Evolutionary conservation across 2,329 filamentous ascomycete species (phyloP).

Genomic region (Chaetomium sp.): DNA sequence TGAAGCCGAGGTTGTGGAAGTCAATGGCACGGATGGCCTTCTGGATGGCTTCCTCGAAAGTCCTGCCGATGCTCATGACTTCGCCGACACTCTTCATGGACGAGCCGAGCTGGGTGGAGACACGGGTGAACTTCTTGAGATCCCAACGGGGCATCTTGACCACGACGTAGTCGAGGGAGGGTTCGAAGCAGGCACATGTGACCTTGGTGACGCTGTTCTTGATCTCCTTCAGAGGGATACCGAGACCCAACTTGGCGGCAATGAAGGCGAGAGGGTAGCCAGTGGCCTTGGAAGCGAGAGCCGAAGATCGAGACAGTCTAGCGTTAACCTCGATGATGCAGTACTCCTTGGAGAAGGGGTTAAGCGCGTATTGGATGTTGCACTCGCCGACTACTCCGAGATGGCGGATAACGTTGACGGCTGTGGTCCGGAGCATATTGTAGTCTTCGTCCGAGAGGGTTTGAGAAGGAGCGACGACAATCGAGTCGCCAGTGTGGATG

Average conservation of each 20-base stretch:
- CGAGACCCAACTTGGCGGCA: constrained; percentile 92
- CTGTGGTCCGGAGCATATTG: constrained; percentile 97
- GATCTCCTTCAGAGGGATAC: constrained; percentile 94
- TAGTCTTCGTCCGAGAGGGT: constrained; percentile 97
- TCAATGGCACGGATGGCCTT: constrained; percentile 97
- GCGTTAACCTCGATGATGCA: constrained; percentile 99
- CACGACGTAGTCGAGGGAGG: constrained; percentile 95
- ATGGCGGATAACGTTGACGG: constrained; percentile 95
- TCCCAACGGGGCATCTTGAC: constrained; percentile 99
- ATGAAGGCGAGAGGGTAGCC: constrained; percentile 97
- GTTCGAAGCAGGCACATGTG: constrained; percentile 97
- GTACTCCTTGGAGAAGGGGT: constrained; percentile 93
- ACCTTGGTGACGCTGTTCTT: constrained; percentile 94
- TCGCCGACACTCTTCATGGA: constrained; percentile 99
- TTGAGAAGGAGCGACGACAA: constrained; percentile 95
- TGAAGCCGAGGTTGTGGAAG: constrained; percentile 93
- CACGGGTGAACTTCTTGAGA: constrained; percentile 96
- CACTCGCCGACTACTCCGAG: constrained; percentile 97
- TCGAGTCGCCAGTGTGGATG: constrained; percentile 97
- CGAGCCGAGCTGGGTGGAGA: constrained; percentile 92
- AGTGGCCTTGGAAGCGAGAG: constrained; percentile 95
- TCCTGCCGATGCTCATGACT: constrained; percentile 96
- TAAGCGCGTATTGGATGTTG: constrained; percentile 97
- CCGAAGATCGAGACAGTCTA: constrained; percentile 94
- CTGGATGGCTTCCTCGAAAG: constrained; percentile 97